These are phyloP conservation scores for Sodiomyces alkalinus DNA, from an alignment of 2,329 filamentous ascomycete species.

Conservation along the genomic window DNA sequence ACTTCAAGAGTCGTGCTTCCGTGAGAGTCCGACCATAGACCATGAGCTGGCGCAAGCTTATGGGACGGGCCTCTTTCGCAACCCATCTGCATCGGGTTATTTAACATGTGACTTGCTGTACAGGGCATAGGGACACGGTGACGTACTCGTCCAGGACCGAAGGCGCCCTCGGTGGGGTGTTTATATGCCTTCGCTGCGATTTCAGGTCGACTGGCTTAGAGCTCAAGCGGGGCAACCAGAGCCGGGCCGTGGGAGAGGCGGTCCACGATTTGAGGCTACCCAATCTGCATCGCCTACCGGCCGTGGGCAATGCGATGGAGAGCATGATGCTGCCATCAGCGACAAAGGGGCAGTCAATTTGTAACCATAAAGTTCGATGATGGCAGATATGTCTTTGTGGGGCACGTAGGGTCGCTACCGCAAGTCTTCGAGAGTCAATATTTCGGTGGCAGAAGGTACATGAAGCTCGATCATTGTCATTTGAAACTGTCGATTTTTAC, in stretches of 20 bases:
- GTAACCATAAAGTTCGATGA: too few species aligned
- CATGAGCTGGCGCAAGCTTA: slow-evolving; percentile 89
- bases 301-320: slow-evolving; percentile 28
- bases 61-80: slow-evolving; percentile 79
- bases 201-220: too few species aligned
- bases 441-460: too few species aligned
- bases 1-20: slow-evolving; percentile 76
- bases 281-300: slow-evolving; percentile 24
- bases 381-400: too few species aligned
- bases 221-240: too few species aligned
- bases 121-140: slow-evolving; percentile 2
- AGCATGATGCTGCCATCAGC: slow-evolving; percentile 27
- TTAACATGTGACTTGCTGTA: slow-evolving; percentile 5
- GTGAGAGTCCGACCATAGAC: slow-evolving; percentile 92
- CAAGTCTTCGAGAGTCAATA: too few species aligned
- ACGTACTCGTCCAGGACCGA: slow-evolving; percentile 50
- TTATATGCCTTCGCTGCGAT: slow-evolving; percentile 13
- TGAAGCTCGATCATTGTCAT: too few species aligned
- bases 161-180: slow-evolving; percentile 37
- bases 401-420: too few species aligned
- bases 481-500: too few species aligned
- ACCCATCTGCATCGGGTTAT: slow-evolving; percentile 57
- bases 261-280: slow-evolving; percentile 8
- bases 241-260: slow-evolving; percentile 2
- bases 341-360: too few species aligned